phyloP scores from a whole-genome alignment of 768 basidiomycete genomes.

The Leccinum disarticulatum region DNA sequence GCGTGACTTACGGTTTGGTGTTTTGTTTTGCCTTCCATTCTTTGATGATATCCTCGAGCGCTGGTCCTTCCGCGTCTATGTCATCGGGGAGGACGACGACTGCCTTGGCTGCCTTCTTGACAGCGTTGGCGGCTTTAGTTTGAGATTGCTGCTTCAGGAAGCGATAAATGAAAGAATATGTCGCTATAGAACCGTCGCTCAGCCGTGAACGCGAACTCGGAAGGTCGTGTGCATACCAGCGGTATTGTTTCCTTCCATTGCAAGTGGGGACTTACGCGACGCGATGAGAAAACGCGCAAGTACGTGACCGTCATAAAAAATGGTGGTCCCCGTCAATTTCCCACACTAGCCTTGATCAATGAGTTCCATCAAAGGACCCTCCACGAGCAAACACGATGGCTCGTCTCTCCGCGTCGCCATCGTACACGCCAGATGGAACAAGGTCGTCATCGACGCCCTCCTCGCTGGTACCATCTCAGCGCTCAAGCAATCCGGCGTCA shows the following conservation, averaged over 20 bases:
- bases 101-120: conserved; percentile 72
- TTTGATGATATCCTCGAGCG: conserved; percentile 62
- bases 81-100: conserved; percentile 61
- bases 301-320: not conserved
- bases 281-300: too few relatives aligned
- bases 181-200: conserved; percentile 43
- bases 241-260: conserved; percentile 47
- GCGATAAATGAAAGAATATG: conserved; percentile 73
- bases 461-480: conserved; percentile 77
- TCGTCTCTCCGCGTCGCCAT: conserved; percentile 83
- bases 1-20: conserved; percentile 29
- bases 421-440: conserved; percentile 97
- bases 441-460: conserved; percentile 79
- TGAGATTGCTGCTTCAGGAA: conserved; percentile 70
- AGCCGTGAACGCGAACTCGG: conserved; percentile 9
- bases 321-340: not conserved
- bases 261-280: not conserved
- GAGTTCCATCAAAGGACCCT: conserved; percentile 73
- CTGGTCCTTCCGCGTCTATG: conserved; percentile 45
- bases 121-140: conserved; percentile 65
- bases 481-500: conserved; percentile 83
- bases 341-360: conserved; percentile 21
- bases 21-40: conserved; percentile 54
- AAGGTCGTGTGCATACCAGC: conserved; percentile 24
- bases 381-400: conserved; percentile 70